Conservation (phyloP, 345 rosid species). For the Zanthoxylum bungeanum region DNA sequence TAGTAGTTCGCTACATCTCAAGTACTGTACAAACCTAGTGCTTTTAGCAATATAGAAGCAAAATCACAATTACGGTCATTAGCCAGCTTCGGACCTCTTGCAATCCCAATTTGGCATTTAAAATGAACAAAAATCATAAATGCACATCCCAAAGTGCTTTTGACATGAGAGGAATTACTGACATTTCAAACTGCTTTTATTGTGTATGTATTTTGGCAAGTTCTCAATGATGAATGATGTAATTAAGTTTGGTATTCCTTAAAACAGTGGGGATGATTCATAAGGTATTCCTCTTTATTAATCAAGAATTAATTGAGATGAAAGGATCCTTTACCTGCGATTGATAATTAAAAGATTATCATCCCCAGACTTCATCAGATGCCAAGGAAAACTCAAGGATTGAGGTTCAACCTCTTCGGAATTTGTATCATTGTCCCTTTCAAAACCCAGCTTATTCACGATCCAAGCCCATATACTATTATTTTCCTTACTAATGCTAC, state of each 20-base stretch:
- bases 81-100: neutral
- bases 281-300: neutral
- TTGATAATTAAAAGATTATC: conserved; percentile 45
- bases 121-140: neutral
- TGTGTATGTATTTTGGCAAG: neutral
- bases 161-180: neutral
- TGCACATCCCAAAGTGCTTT: neutral
- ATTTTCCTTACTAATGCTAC: conserved; percentile 35
- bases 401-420: conserved; percentile 46
- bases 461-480: conserved; percentile 72
- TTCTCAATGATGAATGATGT: neutral
- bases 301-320: neutral
- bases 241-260: neutral
- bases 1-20: neutral
- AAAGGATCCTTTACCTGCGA: conserved; percentile 47
- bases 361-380: conserved; percentile 56
- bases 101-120: neutral
- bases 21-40: neutral
- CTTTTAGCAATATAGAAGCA: neutral
- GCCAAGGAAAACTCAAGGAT: conserved; percentile 78
- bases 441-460: conserved; percentile 51
- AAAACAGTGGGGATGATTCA: neutral
- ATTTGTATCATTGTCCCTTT: conserved; percentile 37
- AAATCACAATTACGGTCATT: neutral
- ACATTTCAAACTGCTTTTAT: neutral